A percentile compares a stretch with the other conserved stretches of the same genome.
Conservation (phyloP, 345 rosid species). For the Anacardium occidentale region DNA sequence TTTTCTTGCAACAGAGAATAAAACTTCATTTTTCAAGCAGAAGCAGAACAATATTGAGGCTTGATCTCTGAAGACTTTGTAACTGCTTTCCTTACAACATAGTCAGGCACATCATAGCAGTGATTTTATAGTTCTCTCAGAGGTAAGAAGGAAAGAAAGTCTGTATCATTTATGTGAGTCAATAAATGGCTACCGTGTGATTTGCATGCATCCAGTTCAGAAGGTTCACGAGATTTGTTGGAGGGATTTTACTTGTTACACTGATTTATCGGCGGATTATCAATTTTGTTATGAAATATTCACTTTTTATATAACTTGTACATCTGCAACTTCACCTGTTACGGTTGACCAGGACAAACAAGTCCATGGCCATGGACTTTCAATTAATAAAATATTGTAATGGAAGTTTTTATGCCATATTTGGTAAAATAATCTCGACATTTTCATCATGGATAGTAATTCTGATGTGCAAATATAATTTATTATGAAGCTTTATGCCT, state of each 20-base stretch:
- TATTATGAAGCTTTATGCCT: no score
- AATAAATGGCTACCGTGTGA: not conserved
- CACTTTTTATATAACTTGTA: not conserved
- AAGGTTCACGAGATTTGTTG: not conserved
- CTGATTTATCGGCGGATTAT: slow-evolving; percentile 15
- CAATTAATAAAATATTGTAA: not conserved
- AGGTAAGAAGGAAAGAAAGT: not conserved
- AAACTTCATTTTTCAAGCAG: not conserved
- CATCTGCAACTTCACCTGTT: not conserved
- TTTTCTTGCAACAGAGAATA: not conserved
- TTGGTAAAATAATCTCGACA: no score
- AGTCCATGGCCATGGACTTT: no score
- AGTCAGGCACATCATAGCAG: not conserved
- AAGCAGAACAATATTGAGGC: not conserved
- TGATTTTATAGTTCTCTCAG: not conserved
- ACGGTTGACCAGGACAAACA: slow-evolving; percentile 9
- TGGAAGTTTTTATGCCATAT: no score
- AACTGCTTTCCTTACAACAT: not conserved
- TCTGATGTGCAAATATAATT: no score
- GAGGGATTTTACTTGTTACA: not conserved
- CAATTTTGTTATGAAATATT: no score
- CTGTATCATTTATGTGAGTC: not conserved
- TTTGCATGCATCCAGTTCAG: not conserved
- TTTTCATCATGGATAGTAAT: no score
- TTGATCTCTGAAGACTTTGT: no score